Conservation (phyloP, 495 filamentous ascomycete genomes). For the Thozetella sp. region DNA sequence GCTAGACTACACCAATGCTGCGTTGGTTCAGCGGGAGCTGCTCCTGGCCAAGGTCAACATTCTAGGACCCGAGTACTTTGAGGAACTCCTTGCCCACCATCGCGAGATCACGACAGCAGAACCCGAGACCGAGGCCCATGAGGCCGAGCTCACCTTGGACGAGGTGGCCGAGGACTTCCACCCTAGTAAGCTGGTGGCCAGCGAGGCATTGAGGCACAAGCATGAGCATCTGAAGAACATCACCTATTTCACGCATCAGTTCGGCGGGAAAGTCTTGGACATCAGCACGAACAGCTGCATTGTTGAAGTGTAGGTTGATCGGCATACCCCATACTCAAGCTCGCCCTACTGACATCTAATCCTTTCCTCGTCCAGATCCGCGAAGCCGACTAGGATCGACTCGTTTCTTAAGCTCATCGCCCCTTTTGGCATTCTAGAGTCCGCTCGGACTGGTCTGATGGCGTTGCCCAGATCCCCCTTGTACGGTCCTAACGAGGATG, state of each 20-base stretch:
- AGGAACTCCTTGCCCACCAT: constrained; percentile 93
- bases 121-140: constrained; percentile 28
- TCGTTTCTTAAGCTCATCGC: constrained; percentile 95
- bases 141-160: constrained; percentile 31
- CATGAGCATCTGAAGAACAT: constrained; percentile 95
- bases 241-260: constrained; percentile 94
- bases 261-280: constrained; percentile 95
- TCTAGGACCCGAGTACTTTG: constrained; percentile 95
- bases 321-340: background rate
- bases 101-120: constrained; percentile 62
- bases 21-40: constrained; percentile 94
- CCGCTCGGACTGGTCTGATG: constrained; percentile 92
- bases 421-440: constrained; percentile 97
- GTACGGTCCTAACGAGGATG: constrained; percentile 68
- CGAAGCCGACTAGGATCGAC: constrained; percentile 92
- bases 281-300: constrained; percentile 98
- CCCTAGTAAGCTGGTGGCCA: constrained; percentile 78
- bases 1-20: constrained; percentile 88
- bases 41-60: constrained; percentile 97
- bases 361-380: constrained; percentile 79
- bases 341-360: background rate
- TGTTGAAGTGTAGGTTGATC: constrained; percentile 83
- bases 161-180: constrained; percentile 72
- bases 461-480: constrained; percentile 92
- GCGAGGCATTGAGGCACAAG: constrained; percentile 91